These are phyloP conservation scores for Leptomonas pyrrhocoris DNA, from an alignment of 208 protist genomes.

Conservation along the genomic window DNA sequence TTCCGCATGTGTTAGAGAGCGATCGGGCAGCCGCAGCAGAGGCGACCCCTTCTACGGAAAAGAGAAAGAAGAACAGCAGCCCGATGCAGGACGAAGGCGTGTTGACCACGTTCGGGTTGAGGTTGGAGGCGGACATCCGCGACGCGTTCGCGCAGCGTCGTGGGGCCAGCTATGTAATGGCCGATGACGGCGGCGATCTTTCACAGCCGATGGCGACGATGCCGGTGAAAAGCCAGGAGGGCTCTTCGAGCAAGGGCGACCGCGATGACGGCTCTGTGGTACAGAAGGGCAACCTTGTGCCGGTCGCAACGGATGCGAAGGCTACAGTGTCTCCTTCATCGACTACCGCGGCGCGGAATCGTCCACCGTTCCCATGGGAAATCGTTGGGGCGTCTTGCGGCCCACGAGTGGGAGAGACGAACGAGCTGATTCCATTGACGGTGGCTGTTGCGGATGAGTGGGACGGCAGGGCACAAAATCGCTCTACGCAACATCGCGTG, in stretches of 20 bases:
- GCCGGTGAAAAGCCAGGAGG: too few species aligned
- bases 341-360: neutral
- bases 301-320: neutral
- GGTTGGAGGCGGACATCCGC: neutral
- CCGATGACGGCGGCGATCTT: neutral
- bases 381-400: neutral
- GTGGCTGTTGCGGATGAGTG: neutral
- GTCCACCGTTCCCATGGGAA: slow-evolving; percentile 7
- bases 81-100: neutral
- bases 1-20: neutral
- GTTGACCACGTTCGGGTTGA: neutral
- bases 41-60: neutral
- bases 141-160: neutral
- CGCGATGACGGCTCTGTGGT: too few species aligned
- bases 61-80: neutral
- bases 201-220: too few species aligned
- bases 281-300: too few species aligned
- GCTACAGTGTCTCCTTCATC: neutral
- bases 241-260: too few species aligned
- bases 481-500: neutral
- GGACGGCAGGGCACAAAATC: slow-evolving; percentile 1
- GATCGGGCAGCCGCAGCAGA: neutral
- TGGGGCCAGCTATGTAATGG: neutral
- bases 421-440: slow-evolving; percentile 7
- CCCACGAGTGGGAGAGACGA: neutral